Conservation (phyloP, 2,329 filamentous ascomycete genomes). For the Macrophomina phaseolina region DNA sequence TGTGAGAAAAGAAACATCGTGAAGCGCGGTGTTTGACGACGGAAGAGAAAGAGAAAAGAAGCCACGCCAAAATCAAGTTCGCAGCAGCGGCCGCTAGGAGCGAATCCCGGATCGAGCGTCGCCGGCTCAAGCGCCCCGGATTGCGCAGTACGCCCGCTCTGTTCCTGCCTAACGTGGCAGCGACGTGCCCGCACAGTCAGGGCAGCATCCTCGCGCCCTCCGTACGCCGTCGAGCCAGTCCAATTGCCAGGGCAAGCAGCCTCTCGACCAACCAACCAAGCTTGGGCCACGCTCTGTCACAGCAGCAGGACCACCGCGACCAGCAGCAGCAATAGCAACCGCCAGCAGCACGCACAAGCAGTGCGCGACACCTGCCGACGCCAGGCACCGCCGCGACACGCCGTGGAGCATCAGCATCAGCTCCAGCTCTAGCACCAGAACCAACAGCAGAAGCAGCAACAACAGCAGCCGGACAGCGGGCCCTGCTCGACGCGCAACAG, state of each 20-base stretch:
- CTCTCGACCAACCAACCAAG: background rate
- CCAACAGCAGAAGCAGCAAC: background rate
- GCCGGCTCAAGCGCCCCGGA: slow-evolving; percentile 11
- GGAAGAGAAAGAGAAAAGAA: background rate
- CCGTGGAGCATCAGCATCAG: slow-evolving; percentile 4
- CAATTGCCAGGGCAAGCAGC: background rate
- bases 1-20: slow-evolving; percentile 14
- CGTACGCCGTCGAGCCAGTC: background rate
- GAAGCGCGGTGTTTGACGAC: slow-evolving; percentile 10
- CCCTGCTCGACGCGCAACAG: slow-evolving; percentile 80
- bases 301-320: background rate
- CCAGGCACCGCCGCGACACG: background rate
- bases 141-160: slow-evolving; percentile 20
- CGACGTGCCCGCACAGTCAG: slow-evolving; percentile 7
- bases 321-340: background rate
- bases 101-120: slow-evolving; percentile 7
- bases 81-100: background rate
- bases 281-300: background rate
- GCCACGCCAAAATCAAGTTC: background rate
- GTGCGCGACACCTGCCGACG: background rate
- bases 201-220: background rate
- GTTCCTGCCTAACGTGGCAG: slow-evolving; percentile 24
- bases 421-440: background rate
- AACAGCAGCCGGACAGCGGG: slow-evolving; percentile 55
- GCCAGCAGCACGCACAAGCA: background rate